Percentiles rank a stretch among this genome's conserved stretches.
Conservation (phyloP, 2,329 filamentous ascomycete species). For the Emergomyces orientalis region DNA sequence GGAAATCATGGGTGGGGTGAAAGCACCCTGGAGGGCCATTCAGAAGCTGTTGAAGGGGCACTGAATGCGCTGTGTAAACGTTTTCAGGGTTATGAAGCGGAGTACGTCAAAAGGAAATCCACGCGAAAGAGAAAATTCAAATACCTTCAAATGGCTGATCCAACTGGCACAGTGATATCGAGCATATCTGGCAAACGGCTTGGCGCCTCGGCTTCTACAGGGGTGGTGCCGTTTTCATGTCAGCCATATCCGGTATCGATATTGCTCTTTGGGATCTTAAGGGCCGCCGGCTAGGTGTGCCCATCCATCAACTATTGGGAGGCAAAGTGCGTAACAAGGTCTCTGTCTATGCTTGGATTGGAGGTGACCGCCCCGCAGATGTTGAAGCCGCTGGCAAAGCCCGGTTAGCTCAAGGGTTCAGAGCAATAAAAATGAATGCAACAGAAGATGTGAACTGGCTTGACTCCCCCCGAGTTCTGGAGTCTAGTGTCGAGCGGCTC, state of each 20-base stretch:
- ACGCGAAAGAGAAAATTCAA: not conserved
- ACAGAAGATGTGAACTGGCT: constrained; percentile 70
- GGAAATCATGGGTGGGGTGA: constrained; percentile 64
- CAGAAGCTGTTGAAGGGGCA: constrained; percentile 63
- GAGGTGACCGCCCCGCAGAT: constrained; percentile 60
- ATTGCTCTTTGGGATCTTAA: constrained; percentile 76
- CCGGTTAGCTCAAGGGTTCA: constrained; percentile 34
- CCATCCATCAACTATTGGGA: constrained; percentile 64
- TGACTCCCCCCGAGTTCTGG: constrained; percentile 57
- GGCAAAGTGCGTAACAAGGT: constrained; percentile 62
- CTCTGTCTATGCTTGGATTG: constrained; percentile 70
- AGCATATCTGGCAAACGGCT: constrained; percentile 68
- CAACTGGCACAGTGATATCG: constrained; percentile 52
- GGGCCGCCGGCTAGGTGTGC: constrained; percentile 53
- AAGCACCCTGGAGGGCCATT: constrained; percentile 64
- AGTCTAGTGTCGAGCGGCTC: constrained; percentile 56
- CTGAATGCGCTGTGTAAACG: constrained; percentile 56
- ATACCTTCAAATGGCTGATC: not conserved
- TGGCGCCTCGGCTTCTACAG: constrained; percentile 67
- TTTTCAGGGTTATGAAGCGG: constrained; percentile 58
- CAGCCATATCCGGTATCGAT: constrained; percentile 65
- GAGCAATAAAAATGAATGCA: constrained; percentile 64
- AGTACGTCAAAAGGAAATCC: constrained; percentile 39
- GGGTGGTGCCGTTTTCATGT: constrained; percentile 72
- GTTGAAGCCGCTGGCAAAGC: constrained; percentile 51